A percentile compares a stretch with the other conserved stretches of the same genome.
Conservation (phyloP, 2,329 filamentous ascomycete genomes). For the Tolypocladium ovalisporum region DNA sequence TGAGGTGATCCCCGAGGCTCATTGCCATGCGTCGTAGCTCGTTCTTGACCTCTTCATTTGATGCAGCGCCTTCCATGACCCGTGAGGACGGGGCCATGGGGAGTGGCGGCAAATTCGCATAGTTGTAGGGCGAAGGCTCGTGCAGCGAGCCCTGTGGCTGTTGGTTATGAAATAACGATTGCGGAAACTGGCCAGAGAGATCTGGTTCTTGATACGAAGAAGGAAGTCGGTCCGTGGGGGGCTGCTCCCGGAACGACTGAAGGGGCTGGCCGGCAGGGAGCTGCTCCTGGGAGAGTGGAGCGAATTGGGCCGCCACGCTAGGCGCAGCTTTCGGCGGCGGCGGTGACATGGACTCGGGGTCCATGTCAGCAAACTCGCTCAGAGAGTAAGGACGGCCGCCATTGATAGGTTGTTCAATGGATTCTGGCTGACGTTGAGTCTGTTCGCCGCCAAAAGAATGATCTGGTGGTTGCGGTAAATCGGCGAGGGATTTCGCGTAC, state of each 20-base stretch:
- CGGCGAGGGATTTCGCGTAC: slow-evolving; percentile 26
- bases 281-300: slow-evolving; percentile 6
- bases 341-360: slow-evolving; percentile 24
- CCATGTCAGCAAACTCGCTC: slow-evolving; percentile 29
- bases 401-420: slow-evolving; percentile 5
- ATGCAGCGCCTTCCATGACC: slow-evolving; percentile 44
- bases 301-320: slow-evolving; percentile 1
- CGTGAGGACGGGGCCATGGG: slow-evolving; percentile 35
- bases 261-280: slow-evolving; percentile 5
- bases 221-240: slow-evolving; percentile 2
- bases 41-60: slow-evolving; percentile 38
- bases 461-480: slow-evolving; percentile 9
- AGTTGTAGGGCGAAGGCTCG: slow-evolving; percentile 8
- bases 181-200: not conserved
- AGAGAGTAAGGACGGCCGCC: slow-evolving; percentile 23
- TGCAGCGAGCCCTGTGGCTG: slow-evolving; percentile 8
- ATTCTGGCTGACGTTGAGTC: slow-evolving; percentile 4
- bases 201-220: not conserved
- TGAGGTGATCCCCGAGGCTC: slow-evolving; percentile 37
- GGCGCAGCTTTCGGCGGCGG: slow-evolving; percentile 17
- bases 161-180: slow-evolving; percentile 9
- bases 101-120: slow-evolving; percentile 20
- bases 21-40: slow-evolving; percentile 39
- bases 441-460: slow-evolving; percentile 5
- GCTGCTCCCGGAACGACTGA: slow-evolving; percentile 5